Evolutionary conservation across 768 basidiomycete species (phyloP), one percentile per base, ranked within the genome.

Genomic region (Saitozyma sp.): DNA sequence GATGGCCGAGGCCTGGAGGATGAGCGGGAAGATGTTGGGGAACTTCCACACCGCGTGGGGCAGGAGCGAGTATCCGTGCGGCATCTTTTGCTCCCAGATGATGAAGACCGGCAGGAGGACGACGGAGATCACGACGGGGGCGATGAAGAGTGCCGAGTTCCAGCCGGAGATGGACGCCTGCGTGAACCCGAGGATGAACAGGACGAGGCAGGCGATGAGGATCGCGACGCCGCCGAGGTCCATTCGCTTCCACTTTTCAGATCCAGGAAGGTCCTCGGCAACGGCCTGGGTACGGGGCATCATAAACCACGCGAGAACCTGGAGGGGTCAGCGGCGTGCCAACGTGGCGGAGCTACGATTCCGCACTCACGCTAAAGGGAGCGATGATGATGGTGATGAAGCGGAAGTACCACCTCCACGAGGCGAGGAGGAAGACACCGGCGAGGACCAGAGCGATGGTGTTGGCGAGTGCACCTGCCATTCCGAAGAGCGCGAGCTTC

Each of bases 321-420:
- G 55, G 61, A 70, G 70, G 17, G 72, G 73, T 13, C 45, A 46
- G 45, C 45, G 45, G 2, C 3, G 45, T 6, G 11, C 45, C 13
- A 6, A 6, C 45, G n/a, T 46, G 11, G 13, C 45, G n/a, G 11
- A 20, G 37, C 6, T n/a, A n/a, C n/a, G 4, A 52, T 5, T 11
- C 8, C 29, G 45, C 45, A 46, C 45, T 46, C 45, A 46, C 45
- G 29, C 29, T 29, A 5, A 29, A 29, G 29, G 29, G 29, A n/a
- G 51, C 63, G 38, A 60, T 56, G 17, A 65, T 20, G 48, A 65
- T 66, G n/a, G 67, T 66, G 65, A 75, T 73, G 67, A 77, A 78
- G 42, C 77, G 56, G 69, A 78, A 78, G 54, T 72, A 76, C 77
- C 77, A 78, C 52, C 75, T 58, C 75, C 77, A 78, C 41, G 41